These are phyloP conservation scores for Schwanniomyces pseudopolymorphus DNA, from an alignment of 805 yeast species.

Conservation along the genomic window DNA sequence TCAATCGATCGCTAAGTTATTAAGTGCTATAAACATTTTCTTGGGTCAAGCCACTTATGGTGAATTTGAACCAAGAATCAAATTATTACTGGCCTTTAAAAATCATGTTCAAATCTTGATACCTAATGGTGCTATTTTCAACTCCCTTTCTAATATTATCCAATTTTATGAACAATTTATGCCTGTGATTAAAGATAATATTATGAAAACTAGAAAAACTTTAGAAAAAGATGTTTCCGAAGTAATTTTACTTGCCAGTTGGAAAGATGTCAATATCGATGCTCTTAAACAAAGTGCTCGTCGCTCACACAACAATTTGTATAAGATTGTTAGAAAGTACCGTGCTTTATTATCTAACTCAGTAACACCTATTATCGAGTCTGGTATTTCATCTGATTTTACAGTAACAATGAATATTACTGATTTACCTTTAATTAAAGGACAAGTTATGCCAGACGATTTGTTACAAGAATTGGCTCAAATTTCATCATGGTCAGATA, in stretches of 20 bases:
- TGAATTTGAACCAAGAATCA: constrained; percentile 61
- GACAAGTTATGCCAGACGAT: constrained; percentile 7
- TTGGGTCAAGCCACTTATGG: constrained; percentile 77
- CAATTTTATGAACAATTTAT: constrained; percentile 67
- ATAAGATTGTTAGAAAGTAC: constrained; percentile 81
- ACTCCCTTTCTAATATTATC: constrained; percentile 57
- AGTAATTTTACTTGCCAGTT: constrained; percentile 84
- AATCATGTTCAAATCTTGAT: constrained; percentile 45
- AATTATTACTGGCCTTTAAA: constrained; percentile 63
- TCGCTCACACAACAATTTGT: constrained; percentile 79
- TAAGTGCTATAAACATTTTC: constrained; percentile 67
- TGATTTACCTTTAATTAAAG: constrained; percentile 10
- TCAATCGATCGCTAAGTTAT: constrained; percentile 20
- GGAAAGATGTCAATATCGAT: constrained; percentile 95
- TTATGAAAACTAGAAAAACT: constrained; percentile 47
- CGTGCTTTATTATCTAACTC: constrained; percentile 57
- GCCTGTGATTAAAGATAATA: constrained; percentile 44
- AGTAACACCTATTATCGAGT: constrained; percentile 56
- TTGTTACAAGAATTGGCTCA: constrained; percentile 18
- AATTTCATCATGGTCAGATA: constrained; percentile 49
- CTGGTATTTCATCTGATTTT: constrained; percentile 42
- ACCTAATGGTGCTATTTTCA: constrained; percentile 17
- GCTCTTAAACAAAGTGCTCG: constrained; percentile 94
- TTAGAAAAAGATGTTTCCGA: constrained; percentile 82
- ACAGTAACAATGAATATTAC: constrained; percentile 2